Evolutionary conservation across 495 filamentous ascomycete genomes (phyloP).

Genomic region (Talaromyces proteolyticus): DNA sequence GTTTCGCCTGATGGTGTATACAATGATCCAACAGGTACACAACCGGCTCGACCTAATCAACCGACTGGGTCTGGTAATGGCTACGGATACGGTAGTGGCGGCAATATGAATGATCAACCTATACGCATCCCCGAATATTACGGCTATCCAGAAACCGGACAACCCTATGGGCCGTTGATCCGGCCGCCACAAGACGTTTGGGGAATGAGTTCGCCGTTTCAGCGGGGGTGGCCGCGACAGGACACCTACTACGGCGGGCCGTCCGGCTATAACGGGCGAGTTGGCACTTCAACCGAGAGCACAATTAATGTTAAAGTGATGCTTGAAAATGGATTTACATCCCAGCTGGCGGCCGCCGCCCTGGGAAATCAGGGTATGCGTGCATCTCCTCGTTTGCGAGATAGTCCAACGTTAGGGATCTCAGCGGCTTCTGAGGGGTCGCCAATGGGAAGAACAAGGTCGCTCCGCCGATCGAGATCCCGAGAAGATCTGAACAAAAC

Average conservation of each 20-base stretch:
- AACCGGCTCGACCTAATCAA: neutral
- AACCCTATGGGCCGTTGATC: neutral
- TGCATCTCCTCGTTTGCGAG: conserved; percentile 1
- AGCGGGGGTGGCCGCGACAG: conserved; percentile 3
- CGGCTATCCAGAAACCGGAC: neutral
- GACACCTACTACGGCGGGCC: conserved; percentile 1
- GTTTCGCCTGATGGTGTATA: conserved; percentile 7
- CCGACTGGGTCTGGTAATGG: no score
- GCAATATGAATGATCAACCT: neutral
- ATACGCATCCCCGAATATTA: conserved; percentile 1
- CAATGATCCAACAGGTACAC: conserved; percentile 2
- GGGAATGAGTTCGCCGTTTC: conserved; percentile 2
- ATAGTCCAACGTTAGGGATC: neutral
- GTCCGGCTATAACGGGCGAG: neutral
- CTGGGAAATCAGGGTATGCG: neutral
- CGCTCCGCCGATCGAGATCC: conserved; percentile 6
- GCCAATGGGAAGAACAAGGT: conserved; percentile 1
- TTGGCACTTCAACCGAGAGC: neutral
- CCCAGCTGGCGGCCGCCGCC: conserved; percentile 3
- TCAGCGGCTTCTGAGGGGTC: neutral
- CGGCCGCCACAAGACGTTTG: neutral
- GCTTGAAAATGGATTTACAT: neutral
- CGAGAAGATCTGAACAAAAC: conserved; percentile 4
- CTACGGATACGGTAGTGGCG: neutral
- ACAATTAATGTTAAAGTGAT: conserved; percentile 2